Conservation (phyloP, 2,329 filamentous ascomycete genomes). For the Aspergillus floridensis region DNA sequence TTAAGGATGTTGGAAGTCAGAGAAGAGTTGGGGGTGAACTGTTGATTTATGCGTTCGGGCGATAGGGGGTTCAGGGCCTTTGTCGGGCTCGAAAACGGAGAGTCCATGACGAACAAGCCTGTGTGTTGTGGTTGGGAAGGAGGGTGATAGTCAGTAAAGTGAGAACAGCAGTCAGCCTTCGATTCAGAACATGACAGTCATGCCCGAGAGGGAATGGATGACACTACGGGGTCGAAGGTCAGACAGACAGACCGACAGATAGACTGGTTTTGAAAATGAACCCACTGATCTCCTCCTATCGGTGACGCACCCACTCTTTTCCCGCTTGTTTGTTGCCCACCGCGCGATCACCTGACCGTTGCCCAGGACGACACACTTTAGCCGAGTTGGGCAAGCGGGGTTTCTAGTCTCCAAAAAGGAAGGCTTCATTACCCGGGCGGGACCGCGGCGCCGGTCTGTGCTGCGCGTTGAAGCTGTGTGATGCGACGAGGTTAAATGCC, state of each 20-base stretch:
- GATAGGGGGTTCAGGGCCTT: constrained; percentile 44
- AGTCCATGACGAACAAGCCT: constrained; percentile 31
- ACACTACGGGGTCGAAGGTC: not conserved
- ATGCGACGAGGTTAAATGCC: constrained; percentile 7
- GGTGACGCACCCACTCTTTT: constrained; percentile 30
- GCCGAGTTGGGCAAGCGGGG: constrained; percentile 1
- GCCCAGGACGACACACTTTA: constrained; percentile 26
- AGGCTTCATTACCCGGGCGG: not conserved
- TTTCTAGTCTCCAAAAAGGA: constrained; percentile 6
- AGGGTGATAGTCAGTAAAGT: not conserved
- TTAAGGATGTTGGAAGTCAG: constrained; percentile 35
- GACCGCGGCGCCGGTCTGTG: constrained; percentile 5
- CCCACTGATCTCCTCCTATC: constrained; percentile 11
- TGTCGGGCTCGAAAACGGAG: constrained; percentile 32
- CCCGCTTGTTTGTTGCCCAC: constrained; percentile 29
- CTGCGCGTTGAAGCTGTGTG: not conserved
- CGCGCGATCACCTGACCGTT: constrained; percentile 32
- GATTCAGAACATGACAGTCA: constrained; percentile 1
- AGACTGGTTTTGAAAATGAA: not conserved
- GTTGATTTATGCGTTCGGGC: constrained; percentile 51
- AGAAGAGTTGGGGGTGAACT: constrained; percentile 41
- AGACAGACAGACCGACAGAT: not conserved
- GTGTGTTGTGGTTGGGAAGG: constrained; percentile 4
- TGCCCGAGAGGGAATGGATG: not conserved
- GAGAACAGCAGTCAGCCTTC: not conserved